phyloP scores from a whole-genome alignment of 192 early-diverging fungal genomes.

The Coemansia furcata region DNA sequence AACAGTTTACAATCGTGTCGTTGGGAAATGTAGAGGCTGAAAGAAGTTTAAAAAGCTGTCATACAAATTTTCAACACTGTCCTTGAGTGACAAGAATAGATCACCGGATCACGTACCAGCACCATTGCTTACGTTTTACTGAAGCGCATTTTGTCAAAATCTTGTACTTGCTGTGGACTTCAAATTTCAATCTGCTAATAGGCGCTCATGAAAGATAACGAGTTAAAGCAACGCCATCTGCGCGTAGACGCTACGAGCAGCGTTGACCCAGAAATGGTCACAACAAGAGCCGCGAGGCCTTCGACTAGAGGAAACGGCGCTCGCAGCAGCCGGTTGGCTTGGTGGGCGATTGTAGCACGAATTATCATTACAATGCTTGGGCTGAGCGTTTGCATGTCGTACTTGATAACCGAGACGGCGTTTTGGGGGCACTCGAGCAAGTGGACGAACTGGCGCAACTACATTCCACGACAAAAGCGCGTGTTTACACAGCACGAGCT shows the following conservation, averaged over 20 bases:
- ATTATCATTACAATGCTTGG: conserved; percentile 27
- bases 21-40: background rate
- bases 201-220: conserved; percentile 8
- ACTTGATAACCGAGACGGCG: conserved; percentile 73
- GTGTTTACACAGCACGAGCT: conserved; percentile 79
- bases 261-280: background rate
- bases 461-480: conserved; percentile 64
- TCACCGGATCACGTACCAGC: background rate
- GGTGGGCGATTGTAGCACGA: conserved; percentile 46
- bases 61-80: background rate
- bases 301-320: background rate
- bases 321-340: conserved; percentile 7
- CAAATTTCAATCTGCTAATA: background rate
- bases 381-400: conserved; percentile 54
- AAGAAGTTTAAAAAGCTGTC: background rate
- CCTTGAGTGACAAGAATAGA: background rate
- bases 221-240: conserved; percentile 27
- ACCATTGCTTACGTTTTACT: too few relatives aligned
- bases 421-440: conserved; percentile 72
- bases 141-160: too few relatives aligned
- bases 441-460: conserved; percentile 68
- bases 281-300: background rate
- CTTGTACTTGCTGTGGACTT: too few relatives aligned
- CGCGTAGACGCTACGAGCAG: background rate
- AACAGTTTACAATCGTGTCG: background rate